Evolutionary conservation across 2,329 filamentous ascomycete genomes (phyloP).

Genomic region (Kalmusia sp.): DNA sequence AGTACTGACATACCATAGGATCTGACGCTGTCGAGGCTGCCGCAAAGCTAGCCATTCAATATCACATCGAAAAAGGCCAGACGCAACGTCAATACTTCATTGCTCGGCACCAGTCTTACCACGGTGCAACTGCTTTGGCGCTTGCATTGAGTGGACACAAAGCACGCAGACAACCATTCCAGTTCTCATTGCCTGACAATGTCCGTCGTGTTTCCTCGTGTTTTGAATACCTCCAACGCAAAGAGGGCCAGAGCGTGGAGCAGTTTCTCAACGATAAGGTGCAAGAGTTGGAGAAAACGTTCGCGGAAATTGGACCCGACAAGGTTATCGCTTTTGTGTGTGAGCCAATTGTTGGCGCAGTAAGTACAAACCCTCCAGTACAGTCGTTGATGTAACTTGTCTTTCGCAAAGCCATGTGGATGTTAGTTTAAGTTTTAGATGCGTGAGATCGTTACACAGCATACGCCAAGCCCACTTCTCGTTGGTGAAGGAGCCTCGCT

Average conservation of each 20-base stretch:
- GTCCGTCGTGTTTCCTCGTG: conserved; percentile 71
- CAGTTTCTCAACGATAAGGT: conserved; percentile 61
- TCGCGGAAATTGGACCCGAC: conserved; percentile 66
- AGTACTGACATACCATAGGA: conserved; percentile 17
- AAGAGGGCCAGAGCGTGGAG: conserved; percentile 59
- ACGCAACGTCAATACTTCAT: conserved; percentile 65
- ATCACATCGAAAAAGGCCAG: conserved; percentile 61
- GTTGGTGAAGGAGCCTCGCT: conserved; percentile 3
- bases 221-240: conserved; percentile 67
- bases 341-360: conserved; percentile 75
- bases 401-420: not conserved
- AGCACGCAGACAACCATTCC: conserved; percentile 66
- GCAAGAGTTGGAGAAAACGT: conserved; percentile 70
- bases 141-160: conserved; percentile 70
- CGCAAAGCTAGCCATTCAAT: conserved; percentile 72
- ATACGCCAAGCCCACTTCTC: conserved; percentile 8
- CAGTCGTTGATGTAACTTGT: not conserved
- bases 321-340: conserved; percentile 76
- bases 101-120: conserved; percentile 70
- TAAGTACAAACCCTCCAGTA: too few relatives aligned
- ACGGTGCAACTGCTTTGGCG: conserved; percentile 73
- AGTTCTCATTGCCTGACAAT: conserved; percentile 64
- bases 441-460: conserved; percentile 11
- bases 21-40: conserved; percentile 75
- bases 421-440: conserved; percentile 3